Base-by-base conservation (phyloP, 2,329 filamentous ascomycete species). In the Talaromyces marneffei region DNA sequence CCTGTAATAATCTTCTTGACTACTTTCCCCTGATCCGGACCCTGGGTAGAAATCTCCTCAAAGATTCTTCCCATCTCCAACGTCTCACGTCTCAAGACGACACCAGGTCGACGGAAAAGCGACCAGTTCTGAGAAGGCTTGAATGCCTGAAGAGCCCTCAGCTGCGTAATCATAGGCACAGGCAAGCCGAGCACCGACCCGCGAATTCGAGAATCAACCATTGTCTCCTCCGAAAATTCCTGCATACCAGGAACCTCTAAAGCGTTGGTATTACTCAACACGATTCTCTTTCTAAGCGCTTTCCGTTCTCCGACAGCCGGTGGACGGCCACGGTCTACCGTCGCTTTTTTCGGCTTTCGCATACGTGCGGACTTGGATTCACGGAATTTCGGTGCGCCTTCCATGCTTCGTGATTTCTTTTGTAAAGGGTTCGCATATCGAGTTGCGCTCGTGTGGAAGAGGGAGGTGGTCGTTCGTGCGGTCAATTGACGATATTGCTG, bases 241-340 rank as follows among this genome's bases (percentile, higher is more conserved):
- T 82, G 77, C 67, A 96, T 80, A 10, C 85, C 89, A 25, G 80
- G 72, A 7, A 97, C 88, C 63, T 88, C 85, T 39, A 97, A 79
- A 55, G 94, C 94, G 77, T 96, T 97, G 75, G 90, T 89, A 78
- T 97, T 99, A 80, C 89, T 93, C 63, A 99, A 85, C 63, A 95
- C 87, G 70, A 99, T 90, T 67, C 90, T 87, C 80, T 95, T 96
- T 66, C 92, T 87, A 72, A 90, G 81, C 29, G 90, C 90, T 78
- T 92, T 96, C 66, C 92, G 86, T 81, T 97, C 92, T 66, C 92
- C 93, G 2, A 85, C 82, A 12, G 80, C 80, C 20, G 89, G 88
- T 16, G 85, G 81, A 75, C 83, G 84, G 60, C 78, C 75, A 14
- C 73, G 71, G n/a, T 78, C 76, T n/a, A 69, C 69, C 12, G 64